These are phyloP conservation scores for Physcomitrium patens DNA, from an alignment of 225 moss, liverwort and hornwort species.

Conservation along the genomic window DNA sequence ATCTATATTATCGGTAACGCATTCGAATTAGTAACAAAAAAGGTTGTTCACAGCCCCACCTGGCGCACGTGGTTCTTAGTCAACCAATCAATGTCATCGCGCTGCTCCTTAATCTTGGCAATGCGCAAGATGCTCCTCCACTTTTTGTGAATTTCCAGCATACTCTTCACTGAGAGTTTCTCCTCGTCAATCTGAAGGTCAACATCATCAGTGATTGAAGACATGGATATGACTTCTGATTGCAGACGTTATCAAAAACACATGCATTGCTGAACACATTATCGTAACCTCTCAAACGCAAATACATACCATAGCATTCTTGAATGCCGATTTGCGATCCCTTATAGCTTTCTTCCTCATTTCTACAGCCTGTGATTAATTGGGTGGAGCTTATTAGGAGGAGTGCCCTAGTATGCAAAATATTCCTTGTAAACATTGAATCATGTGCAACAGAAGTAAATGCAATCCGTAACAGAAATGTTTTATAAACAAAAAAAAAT, in stretches of 20 bases:
- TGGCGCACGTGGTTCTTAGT: slow-evolving; percentile 57
- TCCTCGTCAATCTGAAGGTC: slow-evolving; percentile 62
- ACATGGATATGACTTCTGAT: not conserved
- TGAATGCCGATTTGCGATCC: slow-evolving; percentile 49
- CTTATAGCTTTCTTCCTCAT: slow-evolving; percentile 64
- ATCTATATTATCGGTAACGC: not conserved
- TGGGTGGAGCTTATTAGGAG: not conserved
- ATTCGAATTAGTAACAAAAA: no score
- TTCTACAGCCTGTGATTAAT: slow-evolving; percentile 54
- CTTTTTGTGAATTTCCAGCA: slow-evolving; percentile 71
- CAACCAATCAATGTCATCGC: slow-evolving; percentile 59
- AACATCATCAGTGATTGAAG: not conserved
- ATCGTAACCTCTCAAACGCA: not conserved
- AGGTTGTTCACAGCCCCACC: slow-evolving; percentile 19
- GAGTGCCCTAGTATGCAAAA: not conserved
- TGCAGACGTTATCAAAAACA: not conserved
- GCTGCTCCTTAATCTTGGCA: slow-evolving; percentile 53
- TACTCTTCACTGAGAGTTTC: slow-evolving; percentile 58
- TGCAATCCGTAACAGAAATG: not conserved
- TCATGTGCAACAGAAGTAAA: not conserved
- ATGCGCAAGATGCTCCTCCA: slow-evolving; percentile 78
- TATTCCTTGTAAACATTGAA: not conserved
- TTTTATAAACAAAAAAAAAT: not conserved
- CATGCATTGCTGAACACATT: not conserved
- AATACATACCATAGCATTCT: slow-evolving; percentile 56